Percentiles rank a stretch among this genome's conserved stretches.
phyloP scores from a whole-genome alignment of 257 asterid genomes.

The Gynochthodes officinalis region DNA sequence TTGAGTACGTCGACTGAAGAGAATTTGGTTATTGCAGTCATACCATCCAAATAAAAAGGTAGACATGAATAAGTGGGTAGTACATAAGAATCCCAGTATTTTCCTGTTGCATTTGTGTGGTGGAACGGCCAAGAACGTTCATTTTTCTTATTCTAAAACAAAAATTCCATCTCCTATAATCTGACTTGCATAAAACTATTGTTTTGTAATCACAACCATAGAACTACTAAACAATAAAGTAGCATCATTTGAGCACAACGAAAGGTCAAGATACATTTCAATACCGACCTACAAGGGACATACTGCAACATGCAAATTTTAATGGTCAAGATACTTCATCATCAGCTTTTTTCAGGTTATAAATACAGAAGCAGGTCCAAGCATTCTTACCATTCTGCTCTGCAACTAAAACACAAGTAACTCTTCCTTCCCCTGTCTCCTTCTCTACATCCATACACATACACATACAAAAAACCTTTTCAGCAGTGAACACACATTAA shows the following conservation, averaged over 20 bases:
- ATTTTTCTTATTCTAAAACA: constrained; percentile 13
- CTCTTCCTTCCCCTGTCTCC: not conserved
- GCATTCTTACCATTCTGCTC: constrained; percentile 10
- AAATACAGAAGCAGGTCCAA: constrained; percentile 20
- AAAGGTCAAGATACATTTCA: constrained; percentile 21
- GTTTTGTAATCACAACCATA: not conserved
- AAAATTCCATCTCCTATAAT: constrained; percentile 1
- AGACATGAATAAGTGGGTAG: constrained; percentile 33
- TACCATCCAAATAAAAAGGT: constrained; percentile 34
- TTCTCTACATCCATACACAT: not conserved
- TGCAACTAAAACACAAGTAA: constrained; percentile 8
- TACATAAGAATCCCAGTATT: constrained; percentile 20
- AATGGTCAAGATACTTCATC: constrained; percentile 7
- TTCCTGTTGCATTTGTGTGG: constrained; percentile 21
- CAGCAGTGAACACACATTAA: not conserved
- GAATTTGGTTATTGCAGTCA: constrained; percentile 31
- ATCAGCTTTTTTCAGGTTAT: constrained; percentile 8
- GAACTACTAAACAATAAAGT: constrained; percentile 12
- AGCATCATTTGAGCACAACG: constrained; percentile 22
- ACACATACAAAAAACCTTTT: not conserved
- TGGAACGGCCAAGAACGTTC: constrained; percentile 18
- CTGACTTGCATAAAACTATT: constrained; percentile 1
- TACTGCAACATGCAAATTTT: constrained; percentile 1
- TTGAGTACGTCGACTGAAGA: constrained; percentile 28
- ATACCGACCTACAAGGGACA: not conserved